Evolutionary conservation across 768 basidiomycete species (phyloP).

Genomic region (Lyophyllum shimeji): DNA sequence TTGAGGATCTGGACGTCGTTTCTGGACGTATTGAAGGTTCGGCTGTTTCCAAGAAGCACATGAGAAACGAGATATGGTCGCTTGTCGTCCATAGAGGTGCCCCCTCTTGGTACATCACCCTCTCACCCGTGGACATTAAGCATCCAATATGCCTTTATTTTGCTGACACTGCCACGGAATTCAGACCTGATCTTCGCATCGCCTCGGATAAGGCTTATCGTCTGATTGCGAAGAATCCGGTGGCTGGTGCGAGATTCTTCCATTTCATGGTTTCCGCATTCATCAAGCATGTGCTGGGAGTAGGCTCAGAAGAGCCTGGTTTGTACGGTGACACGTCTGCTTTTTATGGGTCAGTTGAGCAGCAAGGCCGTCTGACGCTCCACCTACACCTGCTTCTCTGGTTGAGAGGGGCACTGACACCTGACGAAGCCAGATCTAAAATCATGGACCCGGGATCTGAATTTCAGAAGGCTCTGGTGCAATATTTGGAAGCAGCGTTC

Average conservation of each 20-base stretch:
- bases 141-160: conserved; percentile 35
- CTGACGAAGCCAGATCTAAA: conserved; percentile 1
- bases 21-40: conserved; percentile 18
- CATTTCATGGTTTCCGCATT: neutral
- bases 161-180: conserved; percentile 23
- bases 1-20: conserved; percentile 19
- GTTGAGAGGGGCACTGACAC: conserved; percentile 14
- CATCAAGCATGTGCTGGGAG: conserved; percentile 17
- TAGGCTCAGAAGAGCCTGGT: conserved; percentile 14
- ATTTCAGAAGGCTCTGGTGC: conserved; percentile 2
- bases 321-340: conserved; percentile 27
- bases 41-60: conserved; percentile 20
- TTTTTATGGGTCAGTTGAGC: conserved; percentile 33
- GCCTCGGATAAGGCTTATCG: neutral
- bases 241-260: neutral
- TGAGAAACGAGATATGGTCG: conserved; percentile 20
- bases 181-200: conserved; percentile 18
- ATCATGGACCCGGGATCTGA: conserved; percentile 8
- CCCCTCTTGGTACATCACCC: conserved; percentile 35
- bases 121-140: conserved; percentile 31
- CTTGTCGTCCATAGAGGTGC: conserved; percentile 21
- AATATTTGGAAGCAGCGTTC: conserved; percentile 4
- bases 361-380: conserved; percentile 28
- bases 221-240: conserved; percentile 19
- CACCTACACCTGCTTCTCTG: conserved; percentile 30